Evolutionary conservation across 352 stramenopile genomes (phyloP).

Genomic region (Globisporangium rhizosaccharum): DNA sequence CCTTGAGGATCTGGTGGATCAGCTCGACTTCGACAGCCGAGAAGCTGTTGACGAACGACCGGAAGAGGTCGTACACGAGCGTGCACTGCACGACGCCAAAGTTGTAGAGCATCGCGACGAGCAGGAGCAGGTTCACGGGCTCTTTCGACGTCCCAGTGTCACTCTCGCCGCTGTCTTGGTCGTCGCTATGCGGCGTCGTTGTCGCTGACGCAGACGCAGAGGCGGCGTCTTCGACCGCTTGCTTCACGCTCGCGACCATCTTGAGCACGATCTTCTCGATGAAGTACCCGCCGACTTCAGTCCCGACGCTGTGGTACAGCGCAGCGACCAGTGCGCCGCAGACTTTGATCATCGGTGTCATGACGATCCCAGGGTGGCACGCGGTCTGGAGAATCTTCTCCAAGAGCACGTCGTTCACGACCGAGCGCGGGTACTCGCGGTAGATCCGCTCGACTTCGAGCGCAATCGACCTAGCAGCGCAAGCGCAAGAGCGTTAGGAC

Average conservation of each 20-base stretch:
- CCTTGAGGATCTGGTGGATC: constrained; percentile 82
- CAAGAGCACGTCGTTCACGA: constrained; percentile 70
- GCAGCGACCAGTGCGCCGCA: constrained; percentile 57
- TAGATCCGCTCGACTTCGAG: constrained; percentile 84
- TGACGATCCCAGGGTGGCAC: constrained; percentile 61
- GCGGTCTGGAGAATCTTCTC: constrained; percentile 66
- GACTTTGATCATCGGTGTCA: constrained; percentile 77
- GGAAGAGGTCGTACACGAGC: constrained; percentile 91
- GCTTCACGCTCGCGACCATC: constrained; percentile 38
- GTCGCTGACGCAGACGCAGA: constrained; percentile 1
- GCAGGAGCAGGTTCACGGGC: constrained; percentile 77
- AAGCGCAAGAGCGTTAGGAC: background rate
- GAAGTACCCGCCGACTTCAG: constrained; percentile 77
- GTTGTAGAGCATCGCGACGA: constrained; percentile 89
- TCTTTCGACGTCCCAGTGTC: constrained; percentile 41
- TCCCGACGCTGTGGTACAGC: constrained; percentile 75
- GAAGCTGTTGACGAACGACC: constrained; percentile 71
- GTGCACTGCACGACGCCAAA: constrained; percentile 85
- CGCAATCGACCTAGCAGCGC: constrained; percentile 36
- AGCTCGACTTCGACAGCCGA: constrained; percentile 79
- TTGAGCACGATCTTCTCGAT: constrained; percentile 69
- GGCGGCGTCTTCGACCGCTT: constrained; percentile 23
- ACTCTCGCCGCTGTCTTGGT: too few relatives aligned
- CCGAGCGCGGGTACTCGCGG: constrained; percentile 53
- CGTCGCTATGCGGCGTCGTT: constrained; percentile 6